Percentiles rank a stretch among this genome's conserved stretches.
phyloP scores from a whole-genome alignment of 306 rosid species.

The Pyrus betulifolia region DNA sequence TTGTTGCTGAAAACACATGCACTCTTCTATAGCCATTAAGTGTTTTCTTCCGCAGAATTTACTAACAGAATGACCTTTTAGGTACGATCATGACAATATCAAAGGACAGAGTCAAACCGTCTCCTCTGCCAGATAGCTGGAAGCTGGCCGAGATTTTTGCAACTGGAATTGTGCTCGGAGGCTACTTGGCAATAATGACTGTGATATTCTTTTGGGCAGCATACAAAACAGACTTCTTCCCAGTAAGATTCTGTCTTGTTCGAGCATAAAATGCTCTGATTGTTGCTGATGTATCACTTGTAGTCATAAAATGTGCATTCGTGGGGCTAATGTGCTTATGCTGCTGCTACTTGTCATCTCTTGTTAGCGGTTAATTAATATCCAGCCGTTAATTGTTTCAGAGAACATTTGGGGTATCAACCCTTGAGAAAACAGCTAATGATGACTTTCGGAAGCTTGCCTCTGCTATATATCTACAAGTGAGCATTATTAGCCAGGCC shows the following conservation, averaged over 20 bases:
- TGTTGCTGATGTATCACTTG: neutral
- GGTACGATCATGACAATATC: constrained; percentile 99
- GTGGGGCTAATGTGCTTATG: neutral
- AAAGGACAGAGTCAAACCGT: constrained; percentile 92
- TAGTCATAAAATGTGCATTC: neutral
- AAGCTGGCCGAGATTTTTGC: constrained; percentile 89
- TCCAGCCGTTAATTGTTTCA: constrained; percentile 30
- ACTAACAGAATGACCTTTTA: constrained; percentile 20
- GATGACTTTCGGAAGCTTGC: constrained; percentile 88
- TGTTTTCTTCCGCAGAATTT: neutral
- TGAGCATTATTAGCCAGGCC: constrained; percentile 97
- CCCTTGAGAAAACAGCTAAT: constrained; percentile 75
- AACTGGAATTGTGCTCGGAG: constrained; percentile 84
- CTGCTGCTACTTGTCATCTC: neutral
- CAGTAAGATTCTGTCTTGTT: constrained; percentile 43
- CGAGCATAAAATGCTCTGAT: neutral
- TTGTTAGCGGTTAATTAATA: constrained; percentile 2
- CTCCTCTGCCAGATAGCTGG: constrained; percentile 99
- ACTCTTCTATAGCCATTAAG: neutral
- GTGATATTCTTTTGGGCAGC: constrained; percentile 99
- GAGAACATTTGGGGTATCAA: constrained; percentile 70
- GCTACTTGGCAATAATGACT: constrained; percentile 98
- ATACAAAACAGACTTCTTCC: constrained; percentile 87
- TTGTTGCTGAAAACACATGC: neutral
- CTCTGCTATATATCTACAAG: constrained; percentile 93